Evolutionary conservation across 192 early-diverging fungal genomes (phyloP).

Genomic region (Thamnidium elegans): DNA sequence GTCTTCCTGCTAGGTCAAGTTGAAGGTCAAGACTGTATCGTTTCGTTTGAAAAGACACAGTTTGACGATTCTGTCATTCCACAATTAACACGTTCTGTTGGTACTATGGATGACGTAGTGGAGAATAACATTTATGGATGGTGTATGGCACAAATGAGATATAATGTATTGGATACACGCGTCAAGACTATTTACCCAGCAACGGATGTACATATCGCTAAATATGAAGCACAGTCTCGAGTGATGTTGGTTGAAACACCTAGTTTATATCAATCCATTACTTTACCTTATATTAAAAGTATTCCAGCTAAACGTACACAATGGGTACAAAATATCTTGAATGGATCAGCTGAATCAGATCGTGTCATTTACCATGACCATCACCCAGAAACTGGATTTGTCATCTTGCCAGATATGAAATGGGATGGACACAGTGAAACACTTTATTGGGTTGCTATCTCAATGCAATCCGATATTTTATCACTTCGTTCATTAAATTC

Average conservation of each 20-base stretch:
- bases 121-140: conserved; percentile 71
- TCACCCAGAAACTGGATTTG: conserved; percentile 62
- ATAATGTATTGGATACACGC: conserved; percentile 47
- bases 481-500: conserved; percentile 63
- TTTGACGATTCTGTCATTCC: conserved; percentile 36
- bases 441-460: conserved; percentile 67
- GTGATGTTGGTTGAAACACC: conserved; percentile 64
- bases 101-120: conserved; percentile 41
- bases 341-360: conserved; percentile 61
- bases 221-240: conserved; percentile 64
- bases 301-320: conserved; percentile 58
- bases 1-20: conserved; percentile 21
- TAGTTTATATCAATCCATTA: conserved; percentile 48
- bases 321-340: conserved; percentile 80
- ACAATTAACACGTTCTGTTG: conserved; percentile 29
- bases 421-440: conserved; percentile 67
- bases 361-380: conserved; percentile 60
- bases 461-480: conserved; percentile 49
- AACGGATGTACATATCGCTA: conserved; percentile 66
- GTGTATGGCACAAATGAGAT: conserved; percentile 47
- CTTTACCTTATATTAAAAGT: conserved; percentile 60
- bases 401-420: conserved; percentile 79
- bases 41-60: conserved; percentile 50
- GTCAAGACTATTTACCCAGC: conserved; percentile 63
- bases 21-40: conserved; percentile 31